Evolutionary conservation across 768 basidiomycete genomes (phyloP), one percentile per base, ranked within the genome.

Genomic region (Hortiboletus campestris): DNA sequence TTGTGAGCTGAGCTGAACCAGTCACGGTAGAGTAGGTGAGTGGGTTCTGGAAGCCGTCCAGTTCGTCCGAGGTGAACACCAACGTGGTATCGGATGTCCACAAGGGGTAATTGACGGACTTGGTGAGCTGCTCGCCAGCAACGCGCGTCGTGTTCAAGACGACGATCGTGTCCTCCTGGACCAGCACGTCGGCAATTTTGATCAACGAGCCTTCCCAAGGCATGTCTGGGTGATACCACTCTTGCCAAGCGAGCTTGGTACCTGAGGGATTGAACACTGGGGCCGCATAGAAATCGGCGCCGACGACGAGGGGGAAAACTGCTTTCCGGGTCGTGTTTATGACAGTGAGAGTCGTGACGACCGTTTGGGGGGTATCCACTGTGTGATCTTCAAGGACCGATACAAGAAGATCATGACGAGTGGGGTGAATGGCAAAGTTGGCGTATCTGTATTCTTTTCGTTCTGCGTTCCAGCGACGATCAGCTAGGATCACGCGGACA

Each of bases 361-460:
- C 59, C 1, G 68, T 72, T 39, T 67, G 63, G 1, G 71, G 69
- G 1, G 63, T 69, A 34, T 72, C 69, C 4, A 69, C 63, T 0
- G 85, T 88, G 69, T 90, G 88, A 60, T 91, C 88, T 64, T 93
- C 89, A 25, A 85, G 73, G 41, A 91, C 68, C 2, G 85, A 77
- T 1, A 86, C 78, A 6, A 91, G 64, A 19, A 89, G 70, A 55
- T 82, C 73, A 3, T 78, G 69, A 7, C 80, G 71, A 1, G 63
- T 61, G 0, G 87, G 88, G 56, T 86, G 82, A 1, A 83, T 74
- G 9, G 77, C 72, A 57, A 90, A 81, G 61, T 84, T 78, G 22
- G 86, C 88, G 63, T 80, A 91, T 39, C 88, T 82, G 63, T 80
- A 74, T 13, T 73, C 56, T 40, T 73, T 53, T 36, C 61, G 60